phyloP scores from a whole-genome alignment of 345 rosid genomes.

The Diplotaxis tenuifolia region DNA sequence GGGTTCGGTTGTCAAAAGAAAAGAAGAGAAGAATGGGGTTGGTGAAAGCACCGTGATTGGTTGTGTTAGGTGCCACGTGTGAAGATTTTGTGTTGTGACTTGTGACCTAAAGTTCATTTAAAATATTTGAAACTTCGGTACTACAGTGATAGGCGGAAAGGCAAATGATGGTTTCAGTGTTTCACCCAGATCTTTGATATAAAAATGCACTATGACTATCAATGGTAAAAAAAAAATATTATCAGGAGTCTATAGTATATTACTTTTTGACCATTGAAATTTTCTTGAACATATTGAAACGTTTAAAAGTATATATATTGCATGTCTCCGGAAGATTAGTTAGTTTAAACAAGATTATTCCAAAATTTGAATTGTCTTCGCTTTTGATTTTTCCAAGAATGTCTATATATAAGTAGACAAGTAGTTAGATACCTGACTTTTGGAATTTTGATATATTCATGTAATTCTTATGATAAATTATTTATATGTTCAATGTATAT shows the following conservation, averaged over 20 bases:
- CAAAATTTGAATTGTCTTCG: neutral
- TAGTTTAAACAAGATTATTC: too few relatives aligned
- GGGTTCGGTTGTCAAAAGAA: neutral
- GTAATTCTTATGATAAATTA: neutral
- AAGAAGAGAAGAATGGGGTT: slow-evolving; percentile 14
- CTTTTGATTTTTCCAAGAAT: neutral
- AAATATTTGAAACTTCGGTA: neutral
- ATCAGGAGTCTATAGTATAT: too few relatives aligned
- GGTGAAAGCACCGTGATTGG: slow-evolving; percentile 25
- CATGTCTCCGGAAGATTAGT: too few relatives aligned
- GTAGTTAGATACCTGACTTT: neutral
- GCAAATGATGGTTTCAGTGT: neutral
- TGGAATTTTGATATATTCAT: neutral
- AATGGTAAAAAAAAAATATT: too few relatives aligned
- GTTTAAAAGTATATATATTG: neutral
- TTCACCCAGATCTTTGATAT: too few relatives aligned
- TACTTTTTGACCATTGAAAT: neutral
- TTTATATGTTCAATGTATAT: neutral
- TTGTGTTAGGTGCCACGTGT: slow-evolving; percentile 9
- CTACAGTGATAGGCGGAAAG: neutral
- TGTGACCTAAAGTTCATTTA: too few relatives aligned
- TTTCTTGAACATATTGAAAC: neutral
- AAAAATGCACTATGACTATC: too few relatives aligned
- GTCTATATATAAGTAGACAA: too few relatives aligned
- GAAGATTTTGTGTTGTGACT: neutral